These are phyloP conservation scores for Pseudogymnoascus sp. DNA, from an alignment of 2,329 filamentous ascomycete genomes.

Conservation along the genomic window DNA sequence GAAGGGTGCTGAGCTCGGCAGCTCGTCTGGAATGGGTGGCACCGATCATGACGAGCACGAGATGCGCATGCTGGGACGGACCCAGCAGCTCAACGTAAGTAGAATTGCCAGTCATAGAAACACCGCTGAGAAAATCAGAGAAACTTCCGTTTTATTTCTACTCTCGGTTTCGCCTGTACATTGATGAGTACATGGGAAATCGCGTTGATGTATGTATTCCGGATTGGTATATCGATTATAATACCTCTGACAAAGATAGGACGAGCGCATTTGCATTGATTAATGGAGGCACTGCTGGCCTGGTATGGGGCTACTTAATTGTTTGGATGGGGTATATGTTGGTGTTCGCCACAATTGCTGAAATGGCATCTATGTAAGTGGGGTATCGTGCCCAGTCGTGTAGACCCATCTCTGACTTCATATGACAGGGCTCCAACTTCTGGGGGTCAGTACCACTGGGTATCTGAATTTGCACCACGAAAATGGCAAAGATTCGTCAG, in stretches of 20 bases:
- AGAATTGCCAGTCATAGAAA: background rate
- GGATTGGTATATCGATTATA: background rate
- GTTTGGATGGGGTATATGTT: conserved; percentile 26
- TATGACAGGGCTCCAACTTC: conserved; percentile 40
- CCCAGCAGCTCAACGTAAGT: conserved; percentile 24
- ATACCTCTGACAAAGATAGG: conserved; percentile 26
- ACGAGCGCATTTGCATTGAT: conserved; percentile 22
- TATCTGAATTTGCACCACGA: conserved; percentile 43
- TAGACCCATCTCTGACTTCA: background rate
- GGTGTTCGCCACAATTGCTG: conserved; percentile 21
- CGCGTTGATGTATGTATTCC: conserved; percentile 28
- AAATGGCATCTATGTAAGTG: conserved; percentile 24
- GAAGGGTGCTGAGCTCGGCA: conserved; percentile 17
- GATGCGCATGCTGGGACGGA: conserved; percentile 28
- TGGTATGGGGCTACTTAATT: conserved; percentile 34
- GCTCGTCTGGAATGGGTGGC: conserved; percentile 18
- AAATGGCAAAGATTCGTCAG: conserved; percentile 43
- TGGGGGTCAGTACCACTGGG: conserved; percentile 52
- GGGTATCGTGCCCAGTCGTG: background rate
- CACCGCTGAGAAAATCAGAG: conserved; percentile 19
- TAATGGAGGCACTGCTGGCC: conserved; percentile 23
- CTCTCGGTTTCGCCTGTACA: conserved; percentile 35
- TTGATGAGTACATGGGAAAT: conserved; percentile 38
- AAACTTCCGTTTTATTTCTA: conserved; percentile 34
- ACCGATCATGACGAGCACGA: conserved; percentile 27